Evolutionary conservation across 1,284 basidiomycete species (phyloP).

Genomic region (Heterobasidion irregulare): DNA sequence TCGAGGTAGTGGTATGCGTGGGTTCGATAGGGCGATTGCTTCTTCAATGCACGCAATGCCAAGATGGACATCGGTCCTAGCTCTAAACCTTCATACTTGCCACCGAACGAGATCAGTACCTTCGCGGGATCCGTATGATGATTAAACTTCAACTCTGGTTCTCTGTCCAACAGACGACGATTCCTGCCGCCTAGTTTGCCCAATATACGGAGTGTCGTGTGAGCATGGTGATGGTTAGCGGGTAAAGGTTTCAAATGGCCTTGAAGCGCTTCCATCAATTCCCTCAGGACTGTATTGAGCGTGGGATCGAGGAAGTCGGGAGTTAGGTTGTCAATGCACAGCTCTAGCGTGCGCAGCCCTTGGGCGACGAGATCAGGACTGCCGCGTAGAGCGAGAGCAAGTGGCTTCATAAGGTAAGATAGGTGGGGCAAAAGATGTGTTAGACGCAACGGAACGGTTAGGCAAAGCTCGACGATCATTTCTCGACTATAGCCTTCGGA

Average conservation of each 20-base stretch:
- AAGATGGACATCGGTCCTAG: slow-evolving; percentile 69
- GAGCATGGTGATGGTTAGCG: slow-evolving; percentile 85
- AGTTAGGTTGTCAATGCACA: slow-evolving; percentile 99
- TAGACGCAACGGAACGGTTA: slow-evolving; percentile 93
- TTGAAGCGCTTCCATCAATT: slow-evolving; percentile 93
- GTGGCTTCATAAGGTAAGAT: slow-evolving; percentile 93
- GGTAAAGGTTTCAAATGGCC: slow-evolving; percentile 88
- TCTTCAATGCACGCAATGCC: slow-evolving; percentile 60
- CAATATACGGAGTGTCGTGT: slow-evolving; percentile 93
- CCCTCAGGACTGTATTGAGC: slow-evolving; percentile 85
- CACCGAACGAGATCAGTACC: slow-evolving; percentile 70
- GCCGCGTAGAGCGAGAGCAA: slow-evolving; percentile 88
- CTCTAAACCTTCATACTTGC: slow-evolving; percentile 60
- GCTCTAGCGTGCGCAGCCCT: slow-evolving; percentile 92
- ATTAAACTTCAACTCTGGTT: slow-evolving; percentile 70
- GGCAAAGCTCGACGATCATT: slow-evolving; percentile 94
- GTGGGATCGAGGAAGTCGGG: slow-evolving; percentile 98
- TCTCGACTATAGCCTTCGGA: slow-evolving; percentile 75
- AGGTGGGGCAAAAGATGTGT: slow-evolving; percentile 96
- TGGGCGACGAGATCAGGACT: slow-evolving; percentile 90
- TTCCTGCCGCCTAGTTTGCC: slow-evolving; percentile 97
- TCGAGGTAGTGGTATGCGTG: slow-evolving; percentile 81
- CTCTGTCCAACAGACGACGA: slow-evolving; percentile 78
- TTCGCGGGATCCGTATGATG: slow-evolving; percentile 64
- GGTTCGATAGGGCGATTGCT: slow-evolving; percentile 55